Base-by-base conservation (phyloP, 306 rosid species). In the Dryas octopetala region DNA sequence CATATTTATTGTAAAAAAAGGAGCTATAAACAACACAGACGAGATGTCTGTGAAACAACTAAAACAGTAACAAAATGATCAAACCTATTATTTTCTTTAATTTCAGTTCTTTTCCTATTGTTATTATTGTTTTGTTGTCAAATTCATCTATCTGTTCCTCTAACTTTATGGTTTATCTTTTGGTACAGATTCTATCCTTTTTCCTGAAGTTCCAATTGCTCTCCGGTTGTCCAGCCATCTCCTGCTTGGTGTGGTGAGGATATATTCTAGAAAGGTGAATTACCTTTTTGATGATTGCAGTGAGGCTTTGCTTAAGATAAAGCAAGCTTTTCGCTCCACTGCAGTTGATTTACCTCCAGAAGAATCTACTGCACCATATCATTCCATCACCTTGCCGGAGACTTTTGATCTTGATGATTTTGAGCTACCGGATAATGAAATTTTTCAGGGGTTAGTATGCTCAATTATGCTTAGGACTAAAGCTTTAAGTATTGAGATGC, bases 361-460 rank as follows among this genome's bases (percentile, higher is more conserved):
- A 85, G 99, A 96, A 86, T 96, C 99, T 44, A 96, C 99, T 82
- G 99, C 99, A 75, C 99, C 99, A 5, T 96, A 96, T 85, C 96
- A 96, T 88, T 92, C 99, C 71, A 96, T 96, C 75, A 96, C 98
- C 74, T 82, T 96, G 76, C 99, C 99, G 0, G 98, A 96, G 88
- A 96, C 99, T 68, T 96, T 96, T 82, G 99, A 96, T 88, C 99
- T 96, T 68, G 99, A 96, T 80, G 99, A 96, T 88, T 96, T 96
- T 82, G 99, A 96, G 87, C 88, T 96, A 61, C 99, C 99, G 38
- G 99, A 96, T 82, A 92, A 85, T 79, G 99, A 96, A 82, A 81
- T 81, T 54, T 89, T 86, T 81, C 98, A 92, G 76, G 96, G 98
- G 99, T 92, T 75, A 83, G 96, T 73, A 60, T 46, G 47, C 83